Base-by-base conservation (phyloP, 2,329 filamentous ascomycete species). In the Truncatella angustata region DNA sequence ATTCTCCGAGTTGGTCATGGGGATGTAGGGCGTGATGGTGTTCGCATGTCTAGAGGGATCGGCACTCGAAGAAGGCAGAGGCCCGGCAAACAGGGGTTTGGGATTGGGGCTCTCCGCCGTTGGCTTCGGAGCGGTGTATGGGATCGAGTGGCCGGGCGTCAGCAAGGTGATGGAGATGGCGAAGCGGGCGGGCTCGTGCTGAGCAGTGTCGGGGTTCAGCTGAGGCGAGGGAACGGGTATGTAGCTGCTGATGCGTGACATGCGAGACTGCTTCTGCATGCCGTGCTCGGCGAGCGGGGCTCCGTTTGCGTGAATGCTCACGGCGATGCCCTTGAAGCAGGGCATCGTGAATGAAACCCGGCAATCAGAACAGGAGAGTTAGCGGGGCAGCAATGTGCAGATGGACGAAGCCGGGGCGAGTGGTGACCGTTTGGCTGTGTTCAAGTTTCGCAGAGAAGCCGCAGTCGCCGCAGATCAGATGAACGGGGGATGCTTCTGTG, bases 311-410 rank as follows among this genome's bases (percentile, higher is more conserved):
- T 99, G 94, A 71, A 97, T 95, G 81, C 90, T 96, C 70, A 97
- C 93, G 65, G 94, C 93, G 75, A 99, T 91, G 74, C 94, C 94
- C 79, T 97, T 96, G 79, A 97, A 99, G 84, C 92, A 97, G 77
- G 94, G 94, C 94, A 85, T 85, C 68, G 68, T 81, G 67, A 44
- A 26, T 24, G 40, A 44, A 26, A 14, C 28, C 24, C n/a, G 40
- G 40, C 23, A 28, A 26, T 44, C 40, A 44, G 40, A 16, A 44
- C 28, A 14, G 28, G 40, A 28, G 28, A 24, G 40, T 44, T n/a
- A n/a, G n/a, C n/a, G 40, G 24, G 40, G 24, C 40, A 26, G 40
- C n/a, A n/a, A n/a, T n/a, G 21, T 24, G 40, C 3, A 28, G 18
- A 23, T 11, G 28, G 28, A 14, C 28, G 28, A 14, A 32, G 28